Base-by-base conservation (phyloP, 1,139 yeast species). In the Pichia sp. region DNA sequence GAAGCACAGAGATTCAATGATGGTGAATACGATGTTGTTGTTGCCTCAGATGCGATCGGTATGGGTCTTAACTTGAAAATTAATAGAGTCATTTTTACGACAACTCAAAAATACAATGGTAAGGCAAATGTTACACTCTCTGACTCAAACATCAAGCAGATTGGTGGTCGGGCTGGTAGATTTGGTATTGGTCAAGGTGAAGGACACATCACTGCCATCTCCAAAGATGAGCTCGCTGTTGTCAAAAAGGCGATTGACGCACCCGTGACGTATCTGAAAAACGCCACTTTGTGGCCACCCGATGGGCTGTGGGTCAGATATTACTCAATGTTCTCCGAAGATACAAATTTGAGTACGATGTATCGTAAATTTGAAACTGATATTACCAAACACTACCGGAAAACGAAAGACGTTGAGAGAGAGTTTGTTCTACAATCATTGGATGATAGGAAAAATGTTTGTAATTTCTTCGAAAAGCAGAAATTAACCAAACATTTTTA, bases 41-140 rank as follows among this genome's bases (percentile, higher is more conserved):
- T 91, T 4, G 97, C 98, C 0, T 84, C 96, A 1, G 98, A 91
- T 63, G 99, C 99, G 0, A 77, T 91, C 40, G 98, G 98, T 3
- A 91, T 91, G 97, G 99, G 99, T 0, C 67, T 91, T 36, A 91
- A 91, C 52, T 66, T 91, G 50, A 79, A 82, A 19, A 87, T 91
- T 46, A 76, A 78, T 42, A 64, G 98, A 39, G 73, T 91, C 13
- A 72, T 91, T 2, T 88, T 91, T 51, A 73, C 81, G 21, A 69
- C 79, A 1, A 65, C 73, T 18, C 58, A 57, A 34, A 93, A 91
- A 58, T 91, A 72, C 50, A 75, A 87, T 53, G 97, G 97, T 4
- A 55, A 53, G 14, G 62, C 59, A 16, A 59, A 67, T 45, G 60
- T 61, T 4, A 58, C 59, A 2, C 58, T 88, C 28, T 64, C 81